These are phyloP conservation scores for Calonectria leucothoes DNA, from an alignment of 2,329 filamentous ascomycete species.

Conservation along the genomic window DNA sequence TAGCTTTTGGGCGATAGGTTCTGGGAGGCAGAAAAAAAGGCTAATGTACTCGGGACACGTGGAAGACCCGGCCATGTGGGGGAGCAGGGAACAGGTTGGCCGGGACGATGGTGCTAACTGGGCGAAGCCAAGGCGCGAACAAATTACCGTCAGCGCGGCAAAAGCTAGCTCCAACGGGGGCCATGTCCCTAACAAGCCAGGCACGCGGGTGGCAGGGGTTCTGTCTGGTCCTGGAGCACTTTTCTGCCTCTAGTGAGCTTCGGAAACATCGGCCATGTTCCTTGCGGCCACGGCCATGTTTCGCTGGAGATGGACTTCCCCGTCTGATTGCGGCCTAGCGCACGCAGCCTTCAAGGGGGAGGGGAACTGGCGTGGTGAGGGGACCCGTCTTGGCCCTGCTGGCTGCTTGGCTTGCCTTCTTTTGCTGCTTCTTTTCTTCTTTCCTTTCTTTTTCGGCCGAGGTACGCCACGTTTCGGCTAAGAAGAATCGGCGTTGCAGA, in stretches of 20 bases:
- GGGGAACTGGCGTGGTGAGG: too few relatives aligned
- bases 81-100: neutral
- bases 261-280: conserved; percentile 5
- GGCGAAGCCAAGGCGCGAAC: neutral
- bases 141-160: neutral
- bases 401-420: too few relatives aligned
- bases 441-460: conserved; percentile 4
- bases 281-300: neutral
- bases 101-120: neutral
- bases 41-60: conserved; percentile 8
- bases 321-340: neutral
- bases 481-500: neutral
- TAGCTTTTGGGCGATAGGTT: neutral
- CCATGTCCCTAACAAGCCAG: neutral
- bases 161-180: neutral
- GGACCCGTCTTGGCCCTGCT: too few relatives aligned
- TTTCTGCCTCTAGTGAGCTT: neutral
- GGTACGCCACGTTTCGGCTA: conserved; percentile 1
- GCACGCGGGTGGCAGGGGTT: neutral
- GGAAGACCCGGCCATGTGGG: conserved; percentile 2
- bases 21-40: neutral
- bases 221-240: neutral
- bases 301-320: neutral
- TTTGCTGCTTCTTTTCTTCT: neutral
- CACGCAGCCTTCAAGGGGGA: too few relatives aligned